Percentiles rank a stretch among this genome's conserved stretches.
Evolutionary conservation across 768 basidiomycete species (phyloP).

Genomic region (Mycena floridula): DNA sequence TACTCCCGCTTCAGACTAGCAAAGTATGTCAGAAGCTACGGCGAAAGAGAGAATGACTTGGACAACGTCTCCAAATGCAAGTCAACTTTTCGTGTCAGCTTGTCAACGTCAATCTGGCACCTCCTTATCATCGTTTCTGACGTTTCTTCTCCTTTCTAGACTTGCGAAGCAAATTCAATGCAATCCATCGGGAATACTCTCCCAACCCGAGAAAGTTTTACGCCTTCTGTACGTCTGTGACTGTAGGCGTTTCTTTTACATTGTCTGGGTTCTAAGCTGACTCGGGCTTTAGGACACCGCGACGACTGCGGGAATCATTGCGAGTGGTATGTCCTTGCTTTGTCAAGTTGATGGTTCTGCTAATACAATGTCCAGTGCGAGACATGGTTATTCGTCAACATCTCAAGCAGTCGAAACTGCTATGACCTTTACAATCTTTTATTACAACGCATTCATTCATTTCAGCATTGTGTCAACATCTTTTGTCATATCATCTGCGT

Average conservation of each 20-base stretch:
- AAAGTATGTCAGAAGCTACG: slow-evolving; percentile 71
- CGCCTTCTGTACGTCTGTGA: slow-evolving; percentile 72
- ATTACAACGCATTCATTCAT: too few species aligned
- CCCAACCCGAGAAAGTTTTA: slow-evolving; percentile 72
- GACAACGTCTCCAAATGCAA: slow-evolving; percentile 69
- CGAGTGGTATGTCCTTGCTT: slow-evolving; percentile 48
- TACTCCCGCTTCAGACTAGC: slow-evolving; percentile 30
- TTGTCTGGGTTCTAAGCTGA: background rate
- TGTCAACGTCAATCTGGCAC: too few species aligned
- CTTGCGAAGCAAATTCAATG: slow-evolving; percentile 64
- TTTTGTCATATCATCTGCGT: too few species aligned
- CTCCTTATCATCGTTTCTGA: background rate
- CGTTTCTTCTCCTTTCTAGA: slow-evolving; percentile 31
- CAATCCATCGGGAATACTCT: slow-evolving; percentile 72
- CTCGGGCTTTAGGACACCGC: slow-evolving; percentile 49
- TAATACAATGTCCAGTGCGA: slow-evolving; percentile 42
- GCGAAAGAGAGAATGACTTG: slow-evolving; percentile 62
- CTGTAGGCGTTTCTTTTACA: slow-evolving; percentile 30
- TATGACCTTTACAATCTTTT: slow-evolving; percentile 34
- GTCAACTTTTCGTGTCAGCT: slow-evolving; percentile 15
- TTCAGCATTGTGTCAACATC: too few species aligned
- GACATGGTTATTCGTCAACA: slow-evolving; percentile 82
- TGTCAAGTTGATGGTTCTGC: slow-evolving; percentile 20
- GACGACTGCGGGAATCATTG: slow-evolving; percentile 72
- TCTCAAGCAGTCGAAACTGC: slow-evolving; percentile 64